Evolutionary conservation across 495 filamentous ascomycete species (phyloP).

Genomic region (Poronia punctata): DNA sequence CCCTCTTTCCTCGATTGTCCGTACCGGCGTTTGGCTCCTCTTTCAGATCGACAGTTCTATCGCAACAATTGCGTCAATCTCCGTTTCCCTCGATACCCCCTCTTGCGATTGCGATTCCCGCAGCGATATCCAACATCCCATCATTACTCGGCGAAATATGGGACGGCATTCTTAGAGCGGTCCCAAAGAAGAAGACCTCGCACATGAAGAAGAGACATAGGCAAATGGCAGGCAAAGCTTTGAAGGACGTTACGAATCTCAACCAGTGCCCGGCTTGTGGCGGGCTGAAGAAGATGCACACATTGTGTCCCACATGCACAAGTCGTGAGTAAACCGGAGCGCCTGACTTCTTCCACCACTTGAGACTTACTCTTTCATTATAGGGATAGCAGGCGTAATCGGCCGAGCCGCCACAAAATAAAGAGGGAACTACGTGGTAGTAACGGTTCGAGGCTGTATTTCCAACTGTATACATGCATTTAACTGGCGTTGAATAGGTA

Average conservation of each 20-base stretch:
- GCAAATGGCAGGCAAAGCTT: constrained; percentile 86
- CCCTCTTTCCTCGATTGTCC: constrained; percentile 32
- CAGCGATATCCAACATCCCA: constrained; percentile 44
- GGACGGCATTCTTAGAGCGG: constrained; percentile 85
- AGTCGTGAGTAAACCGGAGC: constrained; percentile 26
- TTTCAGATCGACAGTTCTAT: constrained; percentile 32
- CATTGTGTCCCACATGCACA: constrained; percentile 73
- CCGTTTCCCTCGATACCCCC: constrained; percentile 41
- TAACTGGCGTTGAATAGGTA: constrained; percentile 5
- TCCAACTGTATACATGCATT: constrained; percentile 5
- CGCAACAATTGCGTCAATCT: constrained; percentile 28
- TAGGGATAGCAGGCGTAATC: constrained; percentile 6
- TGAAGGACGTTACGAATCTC: constrained; percentile 81
- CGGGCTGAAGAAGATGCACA: constrained; percentile 76
- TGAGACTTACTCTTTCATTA: background rate
- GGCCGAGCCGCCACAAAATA: constrained; percentile 4
- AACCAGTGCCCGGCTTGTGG: constrained; percentile 88
- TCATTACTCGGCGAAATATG: constrained; percentile 68
- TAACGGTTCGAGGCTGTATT: background rate
- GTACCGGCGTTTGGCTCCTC: constrained; percentile 30
- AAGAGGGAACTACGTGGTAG: too few relatives aligned
- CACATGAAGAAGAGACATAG: constrained; percentile 91
- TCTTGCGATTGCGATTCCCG: constrained; percentile 44
- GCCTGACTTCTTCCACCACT: background rate
- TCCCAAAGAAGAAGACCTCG: constrained; percentile 98